These are phyloP conservation scores for Alternaria panax DNA, from an alignment of 2,329 filamentous ascomycete species.

Conservation along the genomic window DNA sequence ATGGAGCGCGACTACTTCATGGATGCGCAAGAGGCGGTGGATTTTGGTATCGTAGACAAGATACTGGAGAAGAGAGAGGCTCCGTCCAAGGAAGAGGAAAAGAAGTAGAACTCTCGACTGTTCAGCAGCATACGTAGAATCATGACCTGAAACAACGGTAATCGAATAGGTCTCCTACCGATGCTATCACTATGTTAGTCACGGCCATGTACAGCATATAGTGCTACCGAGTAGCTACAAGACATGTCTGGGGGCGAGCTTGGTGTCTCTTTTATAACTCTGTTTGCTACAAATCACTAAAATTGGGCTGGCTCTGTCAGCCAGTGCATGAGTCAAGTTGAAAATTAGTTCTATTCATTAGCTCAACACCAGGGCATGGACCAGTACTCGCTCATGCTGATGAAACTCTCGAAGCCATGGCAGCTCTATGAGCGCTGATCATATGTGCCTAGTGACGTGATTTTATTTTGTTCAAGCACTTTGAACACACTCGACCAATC, in stretches of 20 bases:
- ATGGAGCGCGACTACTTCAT: conserved; percentile 98
- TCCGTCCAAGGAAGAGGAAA: conserved; percentile 48
- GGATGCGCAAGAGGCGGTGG: conserved; percentile 84
- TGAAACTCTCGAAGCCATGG: background rate
- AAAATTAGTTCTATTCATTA: too few relatives aligned
- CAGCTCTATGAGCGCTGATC: background rate
- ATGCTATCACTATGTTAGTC: background rate
- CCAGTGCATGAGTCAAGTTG: too few relatives aligned
- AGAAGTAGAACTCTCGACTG: conserved; percentile 3
- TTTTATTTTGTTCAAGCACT: background rate
- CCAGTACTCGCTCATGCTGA: background rate
- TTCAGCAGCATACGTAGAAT: background rate
- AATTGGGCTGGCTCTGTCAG: too few relatives aligned
- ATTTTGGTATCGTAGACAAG: conserved; percentile 90
- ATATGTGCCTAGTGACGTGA: too few relatives aligned
- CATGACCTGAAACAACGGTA: background rate
- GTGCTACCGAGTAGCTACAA: too few relatives aligned
- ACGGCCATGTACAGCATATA: too few relatives aligned
- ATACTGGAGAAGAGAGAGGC: conserved; percentile 73
- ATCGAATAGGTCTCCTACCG: background rate
- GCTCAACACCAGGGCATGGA: too few relatives aligned
- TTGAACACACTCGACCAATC: conserved; percentile 8
- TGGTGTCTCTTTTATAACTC: too few relatives aligned
- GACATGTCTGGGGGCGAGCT: too few relatives aligned
- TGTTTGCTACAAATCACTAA: too few relatives aligned